phyloP scores from a whole-genome alignment of 495 filamentous ascomycete species.

The Neurospora sp. region DNA sequence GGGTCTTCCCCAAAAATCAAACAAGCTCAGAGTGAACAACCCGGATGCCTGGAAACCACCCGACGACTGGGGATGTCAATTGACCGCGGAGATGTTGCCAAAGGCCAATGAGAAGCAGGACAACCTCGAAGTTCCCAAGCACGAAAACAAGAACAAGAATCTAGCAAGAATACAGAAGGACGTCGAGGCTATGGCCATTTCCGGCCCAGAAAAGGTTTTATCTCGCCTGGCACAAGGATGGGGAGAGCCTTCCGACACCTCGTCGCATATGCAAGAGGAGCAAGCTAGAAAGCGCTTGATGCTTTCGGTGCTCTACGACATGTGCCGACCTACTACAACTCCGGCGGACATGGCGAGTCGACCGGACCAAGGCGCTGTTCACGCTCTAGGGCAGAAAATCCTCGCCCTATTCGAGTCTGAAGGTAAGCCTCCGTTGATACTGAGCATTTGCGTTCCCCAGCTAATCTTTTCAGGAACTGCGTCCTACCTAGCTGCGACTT shows the following conservation, averaged over 20 bases:
- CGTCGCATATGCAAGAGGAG: constrained; percentile 23
- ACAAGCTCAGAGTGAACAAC: constrained; percentile 14
- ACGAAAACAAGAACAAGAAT: background rate
- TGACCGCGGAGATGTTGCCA: background rate
- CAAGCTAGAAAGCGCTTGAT: constrained; percentile 35
- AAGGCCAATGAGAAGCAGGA: background rate
- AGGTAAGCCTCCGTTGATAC: constrained; percentile 14
- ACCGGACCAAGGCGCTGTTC: background rate
- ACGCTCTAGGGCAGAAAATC: constrained; percentile 10
- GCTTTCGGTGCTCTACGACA: constrained; percentile 26
- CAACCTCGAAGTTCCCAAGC: background rate
- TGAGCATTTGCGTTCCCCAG: background rate
- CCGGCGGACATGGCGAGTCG: background rate
- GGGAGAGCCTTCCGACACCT: constrained; percentile 27
- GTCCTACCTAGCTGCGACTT: constrained; percentile 30
- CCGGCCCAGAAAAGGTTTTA: constrained; percentile 31
- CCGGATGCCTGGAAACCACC: constrained; percentile 31
- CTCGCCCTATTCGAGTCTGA: constrained; percentile 35
- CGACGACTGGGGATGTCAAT: constrained; percentile 10
- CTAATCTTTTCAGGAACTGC: constrained; percentile 28
- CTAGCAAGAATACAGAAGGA: constrained; percentile 26
- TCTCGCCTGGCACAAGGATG: constrained; percentile 35
- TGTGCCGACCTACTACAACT: background rate
- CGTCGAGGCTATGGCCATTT: constrained; percentile 33
- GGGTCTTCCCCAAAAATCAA: background rate